Evolutionary conservation across 345 rosid genomes (phyloP).

Genomic region (Salix caprea): DNA sequence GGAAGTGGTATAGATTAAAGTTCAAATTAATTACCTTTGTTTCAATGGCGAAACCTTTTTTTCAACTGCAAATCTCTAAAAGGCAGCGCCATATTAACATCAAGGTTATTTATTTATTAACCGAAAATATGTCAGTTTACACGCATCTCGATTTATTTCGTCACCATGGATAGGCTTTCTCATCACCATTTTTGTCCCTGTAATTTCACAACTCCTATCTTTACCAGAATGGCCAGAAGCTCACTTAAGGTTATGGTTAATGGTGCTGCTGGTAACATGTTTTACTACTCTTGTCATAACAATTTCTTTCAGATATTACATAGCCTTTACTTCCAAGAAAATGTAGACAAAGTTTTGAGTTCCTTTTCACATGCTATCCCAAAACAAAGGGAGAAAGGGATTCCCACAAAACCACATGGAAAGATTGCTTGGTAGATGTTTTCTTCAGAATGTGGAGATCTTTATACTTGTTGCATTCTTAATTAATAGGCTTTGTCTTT

Average conservation of each 20-base stretch:
- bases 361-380: too few relatives aligned
- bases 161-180: too few relatives aligned
- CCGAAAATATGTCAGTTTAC: too few relatives aligned
- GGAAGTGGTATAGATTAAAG: too few relatives aligned
- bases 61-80: not conserved
- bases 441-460: constrained; percentile 22
- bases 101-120: constrained; percentile 1
- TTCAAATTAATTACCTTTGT: not conserved
- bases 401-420: not conserved
- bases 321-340: too few relatives aligned
- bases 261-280: constrained; percentile 29
- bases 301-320: too few relatives aligned
- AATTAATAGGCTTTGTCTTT: constrained; percentile 10
- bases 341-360: too few relatives aligned
- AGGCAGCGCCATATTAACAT: not conserved
- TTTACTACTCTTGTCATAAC: not conserved
- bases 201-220: not conserved
- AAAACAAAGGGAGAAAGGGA: too few relatives aligned
- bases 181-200: not conserved
- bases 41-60: not conserved
- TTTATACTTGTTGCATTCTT: not conserved
- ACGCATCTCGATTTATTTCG: too few relatives aligned
- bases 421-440: constrained; percentile 8
- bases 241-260: constrained; percentile 29
- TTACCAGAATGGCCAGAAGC: constrained; percentile 16